Conservation (phyloP, 208 protist genomes). For the Crithidia mellificae region DNA sequence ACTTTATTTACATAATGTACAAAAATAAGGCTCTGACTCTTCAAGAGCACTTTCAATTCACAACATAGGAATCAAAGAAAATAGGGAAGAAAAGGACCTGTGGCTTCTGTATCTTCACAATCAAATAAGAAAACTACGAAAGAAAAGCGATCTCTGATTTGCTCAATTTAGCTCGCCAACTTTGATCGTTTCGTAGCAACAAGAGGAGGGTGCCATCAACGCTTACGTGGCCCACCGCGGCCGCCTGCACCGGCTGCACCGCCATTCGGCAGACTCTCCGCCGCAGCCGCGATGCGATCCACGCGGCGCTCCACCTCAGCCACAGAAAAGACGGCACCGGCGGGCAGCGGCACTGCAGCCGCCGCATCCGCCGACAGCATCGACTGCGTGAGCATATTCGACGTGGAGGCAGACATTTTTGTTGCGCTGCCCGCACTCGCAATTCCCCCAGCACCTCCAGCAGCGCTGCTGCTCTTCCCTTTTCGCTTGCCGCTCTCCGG, state of each 20-base stretch:
- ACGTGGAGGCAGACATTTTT: not conserved
- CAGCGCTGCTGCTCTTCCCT: not conserved
- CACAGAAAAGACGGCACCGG: slow-evolving; percentile 47
- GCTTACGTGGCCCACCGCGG: slow-evolving; percentile 8
- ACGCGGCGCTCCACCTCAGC: slow-evolving; percentile 67
- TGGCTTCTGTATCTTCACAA: not conserved
- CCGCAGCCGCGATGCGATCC: slow-evolving; percentile 34
- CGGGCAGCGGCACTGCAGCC: slow-evolving; percentile 24
- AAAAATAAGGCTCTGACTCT: too few species aligned
- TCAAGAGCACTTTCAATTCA: too few species aligned
- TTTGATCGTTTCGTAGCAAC: not conserved
- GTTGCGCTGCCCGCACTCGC: not conserved
- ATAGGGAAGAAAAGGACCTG: too few species aligned
- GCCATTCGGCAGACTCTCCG: slow-evolving; percentile 21
- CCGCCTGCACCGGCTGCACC: slow-evolving; percentile 12
- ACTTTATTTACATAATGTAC: too few species aligned
- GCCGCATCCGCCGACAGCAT: slow-evolving; percentile 23
- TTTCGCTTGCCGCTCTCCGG: not conserved
- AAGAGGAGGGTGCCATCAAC: too few species aligned
- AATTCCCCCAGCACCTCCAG: not conserved
- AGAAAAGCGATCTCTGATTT: not conserved
- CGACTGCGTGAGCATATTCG: slow-evolving; percentile 1
- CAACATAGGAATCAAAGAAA: too few species aligned
- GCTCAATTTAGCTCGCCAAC: not conserved
- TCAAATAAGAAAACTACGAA: not conserved